Evolutionary conservation across 108 stramenopile genomes (phyloP), one percentile per base, ranked within the genome.

Genomic region (Cyclostephanos invisitatus): DNA sequence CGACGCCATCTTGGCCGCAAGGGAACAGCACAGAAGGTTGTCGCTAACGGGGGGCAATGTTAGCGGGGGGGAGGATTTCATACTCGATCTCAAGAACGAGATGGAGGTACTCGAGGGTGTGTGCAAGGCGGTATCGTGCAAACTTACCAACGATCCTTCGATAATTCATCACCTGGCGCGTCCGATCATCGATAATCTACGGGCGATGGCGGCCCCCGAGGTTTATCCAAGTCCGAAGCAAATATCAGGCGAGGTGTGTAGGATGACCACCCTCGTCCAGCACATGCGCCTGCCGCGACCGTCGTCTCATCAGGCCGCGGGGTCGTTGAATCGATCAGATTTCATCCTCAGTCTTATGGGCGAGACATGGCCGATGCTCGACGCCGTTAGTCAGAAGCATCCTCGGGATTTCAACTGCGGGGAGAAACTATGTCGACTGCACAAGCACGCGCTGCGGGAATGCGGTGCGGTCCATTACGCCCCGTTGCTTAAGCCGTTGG

Each of bases 391-490:
- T 21, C 64, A 70, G 68, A 80, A 83, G 47, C 86, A 87, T 72
- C 87, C 89, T n/a, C 76, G 78, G 15, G 91, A 93, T 70, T 85
- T 54, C 46, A 64, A 75, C 32, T 67, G 93, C 27, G 87, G 89
- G 51, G 97, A 98, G 70, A 96, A 97, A 81, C 76, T 98, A 25
- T 97, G 95, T 67, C 89, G 96, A 7, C 84, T 94, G 68, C 93
- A 95, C 90, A 98, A 98, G 74, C 96, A 98, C 79, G 78, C 95
- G 1, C 67, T 98, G 65, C 74, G 97, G 58, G 74, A 82, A 24
- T 90, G 89, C 67, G 91, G 96, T 17, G 59, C 85, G 11, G 72
- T 42, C 50, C 70, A 80, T n/a, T 96, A 95, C 75, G 83, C 77
- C 46, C 97, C 96, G 7, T 78, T 98, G 78, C 73, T 96, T 9